These are phyloP conservation scores for Themeda triandra DNA, from an alignment of 176 grass and related monocot genomes.

Conservation along the genomic window DNA sequence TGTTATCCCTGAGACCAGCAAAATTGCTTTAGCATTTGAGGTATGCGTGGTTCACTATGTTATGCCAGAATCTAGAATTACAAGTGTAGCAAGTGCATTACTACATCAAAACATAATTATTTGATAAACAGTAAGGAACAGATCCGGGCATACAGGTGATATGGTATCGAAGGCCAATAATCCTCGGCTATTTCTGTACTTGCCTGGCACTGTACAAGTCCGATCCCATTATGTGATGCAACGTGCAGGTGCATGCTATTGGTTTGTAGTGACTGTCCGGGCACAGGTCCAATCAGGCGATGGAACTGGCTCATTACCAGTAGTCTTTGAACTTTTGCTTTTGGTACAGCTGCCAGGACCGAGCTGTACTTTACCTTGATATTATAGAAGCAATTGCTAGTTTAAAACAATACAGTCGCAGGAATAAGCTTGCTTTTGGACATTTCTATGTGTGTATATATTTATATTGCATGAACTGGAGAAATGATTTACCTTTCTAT, in stretches of 20 bases:
- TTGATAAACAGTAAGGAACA: neutral
- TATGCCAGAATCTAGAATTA: neutral
- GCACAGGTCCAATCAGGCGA: conserved; percentile 1
- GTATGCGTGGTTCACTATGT: neutral
- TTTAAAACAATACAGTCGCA: neutral
- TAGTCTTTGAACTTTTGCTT: conserved; percentile 19
- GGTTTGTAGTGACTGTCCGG: neutral
- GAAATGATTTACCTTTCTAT: neutral
- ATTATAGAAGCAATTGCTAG: neutral
- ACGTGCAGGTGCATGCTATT: neutral
- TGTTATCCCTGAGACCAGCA: neutral
- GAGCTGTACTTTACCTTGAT: neutral
- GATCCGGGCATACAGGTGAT: neutral
- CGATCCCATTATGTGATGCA: conserved; percentile 10
- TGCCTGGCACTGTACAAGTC: neutral
- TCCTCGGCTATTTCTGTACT: neutral
- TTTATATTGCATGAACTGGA: neutral
- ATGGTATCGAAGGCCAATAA: neutral
- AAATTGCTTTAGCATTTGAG: neutral
- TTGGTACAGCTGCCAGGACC: neutral
- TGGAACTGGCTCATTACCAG: neutral
- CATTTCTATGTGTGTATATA: neutral
- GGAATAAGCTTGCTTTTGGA: neutral
- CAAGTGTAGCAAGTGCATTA: neutral
- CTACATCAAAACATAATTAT: neutral